Percentiles rank a stretch among this genome's conserved stretches.
These are phyloP conservation scores for Talaromyces marneffei DNA, from an alignment of 2,329 filamentous ascomycete genomes.

Conservation along the genomic window DNA sequence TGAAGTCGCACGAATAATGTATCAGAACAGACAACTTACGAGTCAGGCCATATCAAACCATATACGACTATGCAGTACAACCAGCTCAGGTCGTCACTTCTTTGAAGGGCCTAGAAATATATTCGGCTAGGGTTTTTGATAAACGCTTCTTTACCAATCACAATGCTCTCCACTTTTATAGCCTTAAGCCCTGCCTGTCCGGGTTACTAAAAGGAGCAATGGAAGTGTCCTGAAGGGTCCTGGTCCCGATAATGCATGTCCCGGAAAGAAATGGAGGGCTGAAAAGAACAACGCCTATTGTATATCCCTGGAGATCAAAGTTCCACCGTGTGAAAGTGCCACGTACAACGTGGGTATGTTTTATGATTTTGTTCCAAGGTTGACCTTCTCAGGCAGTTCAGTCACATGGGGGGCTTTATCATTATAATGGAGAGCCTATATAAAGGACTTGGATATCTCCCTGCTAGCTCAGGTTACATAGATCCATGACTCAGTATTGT, in stretches of 20 bases:
- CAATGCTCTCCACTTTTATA: neutral
- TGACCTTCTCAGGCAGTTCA: neutral
- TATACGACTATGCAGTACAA: neutral
- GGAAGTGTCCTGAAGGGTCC: neutral
- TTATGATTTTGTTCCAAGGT: neutral
- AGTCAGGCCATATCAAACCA: neutral
- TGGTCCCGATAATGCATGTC: neutral
- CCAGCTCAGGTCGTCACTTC: neutral
- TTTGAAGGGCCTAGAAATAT: neutral
- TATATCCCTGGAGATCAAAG: neutral
- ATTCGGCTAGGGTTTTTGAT: neutral
- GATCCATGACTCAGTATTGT: neutral
- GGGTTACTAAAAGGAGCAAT: neutral
- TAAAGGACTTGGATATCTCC: neutral
- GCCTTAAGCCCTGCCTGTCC: neutral
- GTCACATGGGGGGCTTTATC: neutral
- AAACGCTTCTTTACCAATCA: neutral
- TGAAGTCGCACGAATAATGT: neutral
- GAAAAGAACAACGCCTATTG: neutral
- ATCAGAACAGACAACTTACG: neutral
- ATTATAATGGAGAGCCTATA: neutral
- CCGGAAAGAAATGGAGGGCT: neutral
- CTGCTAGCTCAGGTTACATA: neutral
- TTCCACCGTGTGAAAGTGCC: neutral
- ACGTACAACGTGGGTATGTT: neutral